Percentiles rank a stretch among this genome's conserved stretches.
Evolutionary conservation across 1,284 basidiomycete species (phyloP).

Genomic region (Paramarasmius palmivorus): DNA sequence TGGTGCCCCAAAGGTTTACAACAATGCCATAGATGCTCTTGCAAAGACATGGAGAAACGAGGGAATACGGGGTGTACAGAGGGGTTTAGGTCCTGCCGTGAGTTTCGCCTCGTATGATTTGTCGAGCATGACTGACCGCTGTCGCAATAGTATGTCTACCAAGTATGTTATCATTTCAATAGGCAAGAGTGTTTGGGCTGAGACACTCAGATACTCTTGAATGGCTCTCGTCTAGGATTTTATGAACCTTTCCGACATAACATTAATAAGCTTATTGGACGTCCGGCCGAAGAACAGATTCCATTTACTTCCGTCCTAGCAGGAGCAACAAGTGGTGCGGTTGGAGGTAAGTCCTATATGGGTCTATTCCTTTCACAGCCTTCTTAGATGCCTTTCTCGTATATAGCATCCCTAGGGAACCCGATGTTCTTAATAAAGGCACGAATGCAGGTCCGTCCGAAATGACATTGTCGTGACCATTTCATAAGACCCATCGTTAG

Average conservation of each 20-base stretch:
- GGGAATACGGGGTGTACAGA: slow-evolving; percentile 87
- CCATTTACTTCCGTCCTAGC: slow-evolving; percentile 78
- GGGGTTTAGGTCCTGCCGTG: slow-evolving; percentile 89
- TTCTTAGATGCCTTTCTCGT: slow-evolving; percentile 8
- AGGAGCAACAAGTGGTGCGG: slow-evolving; percentile 86
- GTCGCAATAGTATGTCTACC: slow-evolving; percentile 96
- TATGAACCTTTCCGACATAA: slow-evolving; percentile 88
- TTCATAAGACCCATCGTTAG: slow-evolving; percentile 30
- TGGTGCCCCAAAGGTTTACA: slow-evolving; percentile 81
- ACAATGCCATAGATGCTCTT: slow-evolving; percentile 85
- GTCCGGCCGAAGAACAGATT: slow-evolving; percentile 63
- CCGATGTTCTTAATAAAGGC: slow-evolving; percentile 97
- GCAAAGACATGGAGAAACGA: slow-evolving; percentile 91
- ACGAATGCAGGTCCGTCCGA: slow-evolving; percentile 80
- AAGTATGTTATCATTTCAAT: slow-evolving; percentile 47
- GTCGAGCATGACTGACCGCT: too few relatives aligned
- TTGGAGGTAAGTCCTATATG: slow-evolving; percentile 68
- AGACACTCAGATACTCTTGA: slow-evolving; percentile 75
- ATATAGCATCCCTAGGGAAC: slow-evolving; percentile 83
- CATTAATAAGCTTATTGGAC: slow-evolving; percentile 73
- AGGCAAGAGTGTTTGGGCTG: slow-evolving; percentile 1
- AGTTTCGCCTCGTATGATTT: slow-evolving; percentile 37
- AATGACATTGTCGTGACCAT: background rate
- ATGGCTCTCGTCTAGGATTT: slow-evolving; percentile 93
- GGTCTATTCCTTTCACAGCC: background rate